Base-by-base conservation (phyloP, 306 rosid genomes). In the Cajanus cajan region DNA sequence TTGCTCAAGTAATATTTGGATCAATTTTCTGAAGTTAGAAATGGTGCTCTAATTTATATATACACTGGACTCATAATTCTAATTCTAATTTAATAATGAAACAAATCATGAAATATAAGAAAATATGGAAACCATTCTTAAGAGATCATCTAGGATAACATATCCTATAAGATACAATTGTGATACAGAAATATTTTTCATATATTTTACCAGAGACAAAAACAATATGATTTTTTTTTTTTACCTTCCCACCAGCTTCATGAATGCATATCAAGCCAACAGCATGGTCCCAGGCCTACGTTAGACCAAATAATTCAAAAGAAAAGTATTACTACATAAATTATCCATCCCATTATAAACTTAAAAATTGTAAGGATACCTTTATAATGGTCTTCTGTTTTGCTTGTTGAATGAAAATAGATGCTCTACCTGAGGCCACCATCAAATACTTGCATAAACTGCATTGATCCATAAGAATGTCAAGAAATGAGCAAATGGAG, bases 371-470 rank as follows among this genome's bases (percentile, higher is more conserved):
- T 24, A 34, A 14, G 69, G 83, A 44, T 58, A 84, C 87, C 84
- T 69, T 80, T 71, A 84, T 75, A 25, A 36, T 61, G 41, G 87
- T 71, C 84, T 70, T 84, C 84, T 84, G 67, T 64, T 76, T 80
- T 43, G 50, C 50, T 58, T 83, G 80, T 19, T 55, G 89, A 76
- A 86, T 76, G 72, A 82, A 86, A 41, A 80, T 76, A 51, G 89
- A 82, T 71, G 87, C 82, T 52, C 80, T 82, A 21, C 89, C 87
- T 0, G 85, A 79, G 8, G 89, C 89, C 55, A 86, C 89, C 89
- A 86, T 86, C 34, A 86, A 71, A 76, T 86, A 80, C 75, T 86
- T 86, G 85, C 66, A 71, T 67, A 86, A 80, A 72, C 89, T 86
- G 84, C 78, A 50, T 59, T 36, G 22, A 11, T 71, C 43, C 74